Evolutionary conservation across 805 yeast genomes (phyloP).

Genomic region (Yarrowia divulgata): DNA sequence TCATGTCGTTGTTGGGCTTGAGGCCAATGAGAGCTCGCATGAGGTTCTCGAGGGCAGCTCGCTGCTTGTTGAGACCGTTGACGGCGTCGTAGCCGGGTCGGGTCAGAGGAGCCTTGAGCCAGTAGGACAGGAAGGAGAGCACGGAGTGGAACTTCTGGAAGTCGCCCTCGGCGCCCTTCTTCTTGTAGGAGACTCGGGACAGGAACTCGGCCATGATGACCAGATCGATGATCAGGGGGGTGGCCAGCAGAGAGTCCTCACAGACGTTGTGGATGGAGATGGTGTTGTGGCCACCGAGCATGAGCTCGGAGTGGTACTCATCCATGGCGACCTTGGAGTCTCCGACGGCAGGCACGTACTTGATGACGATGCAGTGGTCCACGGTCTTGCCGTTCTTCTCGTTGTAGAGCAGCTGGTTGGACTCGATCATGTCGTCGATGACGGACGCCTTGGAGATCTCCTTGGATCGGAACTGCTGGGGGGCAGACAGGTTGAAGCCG

Average conservation of each 20-base stretch:
- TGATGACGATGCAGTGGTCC: conserved; percentile 95
- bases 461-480: conserved; percentile 92
- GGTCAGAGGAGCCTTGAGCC: conserved; percentile 96
- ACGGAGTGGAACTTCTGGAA: conserved; percentile 82
- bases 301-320: conserved; percentile 93
- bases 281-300: conserved; percentile 97
- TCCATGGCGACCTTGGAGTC: conserved; percentile 99
- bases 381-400: conserved; percentile 76
- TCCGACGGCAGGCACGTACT: conserved; percentile 92
- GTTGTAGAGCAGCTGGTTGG: conserved; percentile 84
- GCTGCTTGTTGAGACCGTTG: conserved; percentile 94
- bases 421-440: conserved; percentile 91
- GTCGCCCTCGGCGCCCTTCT: conserved; percentile 55
- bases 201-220: conserved; percentile 89
- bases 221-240: conserved; percentile 91
- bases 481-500: conserved; percentile 90
- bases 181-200: conserved; percentile 81
- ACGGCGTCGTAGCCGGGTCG: conserved; percentile 90
- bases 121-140: conserved; percentile 84
- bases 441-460: conserved; percentile 93
- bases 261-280: conserved; percentile 94
- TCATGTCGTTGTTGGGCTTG: conserved; percentile 87
- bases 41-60: conserved; percentile 89
- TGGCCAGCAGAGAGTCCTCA: conserved; percentile 93
- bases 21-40: conserved; percentile 88